phyloP scores from a whole-genome alignment of 1,139 yeast genomes.

The Yamadazyma jaroonii region DNA sequence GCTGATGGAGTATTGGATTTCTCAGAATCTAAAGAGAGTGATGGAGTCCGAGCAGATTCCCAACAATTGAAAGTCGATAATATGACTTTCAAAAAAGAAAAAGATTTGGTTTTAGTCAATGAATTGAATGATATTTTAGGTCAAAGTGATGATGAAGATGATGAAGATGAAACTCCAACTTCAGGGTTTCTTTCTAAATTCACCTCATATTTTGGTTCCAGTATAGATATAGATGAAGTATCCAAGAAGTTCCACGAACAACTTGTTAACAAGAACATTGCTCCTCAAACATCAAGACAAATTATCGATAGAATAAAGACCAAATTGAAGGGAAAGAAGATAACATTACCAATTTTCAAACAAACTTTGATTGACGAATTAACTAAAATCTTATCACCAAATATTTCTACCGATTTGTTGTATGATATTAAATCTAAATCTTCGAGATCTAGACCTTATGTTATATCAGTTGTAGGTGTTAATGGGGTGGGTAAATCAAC shows the following conservation, averaged over 20 bases:
- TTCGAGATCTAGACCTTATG: conserved; percentile 64
- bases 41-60: conserved; percentile 44
- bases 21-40: conserved; percentile 22
- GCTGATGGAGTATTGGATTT: conserved; percentile 32
- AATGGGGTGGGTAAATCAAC: conserved; percentile 98
- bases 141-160: conserved; percentile 28
- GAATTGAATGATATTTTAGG: conserved; percentile 43
- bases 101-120: conserved; percentile 41
- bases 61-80: conserved; percentile 24
- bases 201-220: conserved; percentile 38
- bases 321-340: conserved; percentile 29
- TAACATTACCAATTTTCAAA: conserved; percentile 35
- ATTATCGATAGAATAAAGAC: conserved; percentile 37
- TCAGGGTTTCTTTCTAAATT: conserved; percentile 35
- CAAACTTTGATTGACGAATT: conserved; percentile 72
- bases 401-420: conserved; percentile 82
- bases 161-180: conserved; percentile 18
- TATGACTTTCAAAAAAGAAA: conserved; percentile 35
- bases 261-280: conserved; percentile 41
- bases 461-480: conserved; percentile 94
- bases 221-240: conserved; percentile 35
- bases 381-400: conserved; percentile 84
- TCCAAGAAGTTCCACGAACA: conserved; percentile 44
- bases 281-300: conserved; percentile 38
- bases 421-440: conserved; percentile 67